phyloP scores from a whole-genome alignment of 2,329 filamentous ascomycete species.

The Paraphoma chrysanthemicola region DNA sequence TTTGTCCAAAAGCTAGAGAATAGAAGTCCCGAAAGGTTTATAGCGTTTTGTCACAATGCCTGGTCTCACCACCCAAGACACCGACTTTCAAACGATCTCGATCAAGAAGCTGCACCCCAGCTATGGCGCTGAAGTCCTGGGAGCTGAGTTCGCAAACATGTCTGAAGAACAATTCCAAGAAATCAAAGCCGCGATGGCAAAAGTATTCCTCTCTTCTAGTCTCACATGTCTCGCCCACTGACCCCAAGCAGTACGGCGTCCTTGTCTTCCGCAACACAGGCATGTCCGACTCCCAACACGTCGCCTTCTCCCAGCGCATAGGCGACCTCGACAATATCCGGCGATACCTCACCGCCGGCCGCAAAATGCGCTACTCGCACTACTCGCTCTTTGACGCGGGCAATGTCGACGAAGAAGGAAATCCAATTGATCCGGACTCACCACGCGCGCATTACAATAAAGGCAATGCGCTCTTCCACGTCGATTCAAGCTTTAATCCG shows the following conservation, averaged over 20 bases:
- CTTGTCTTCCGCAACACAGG: conserved; percentile 59
- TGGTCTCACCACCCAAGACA: neutral
- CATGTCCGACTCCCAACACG: conserved; percentile 60
- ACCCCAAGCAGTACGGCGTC: conserved; percentile 55
- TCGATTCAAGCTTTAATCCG: conserved; percentile 39
- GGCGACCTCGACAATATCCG: conserved; percentile 56
- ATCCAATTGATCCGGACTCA: conserved; percentile 51
- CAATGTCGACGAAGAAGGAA: conserved; percentile 60
- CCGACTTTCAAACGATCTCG: conserved; percentile 26
- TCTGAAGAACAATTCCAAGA: conserved; percentile 1
- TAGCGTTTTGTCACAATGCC: neutral
- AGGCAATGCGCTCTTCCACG: conserved; percentile 43
- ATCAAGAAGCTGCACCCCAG: conserved; percentile 44
- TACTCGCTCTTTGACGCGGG: conserved; percentile 65
- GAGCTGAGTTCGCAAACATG: conserved; percentile 12
- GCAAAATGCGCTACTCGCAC: conserved; percentile 56
- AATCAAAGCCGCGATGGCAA: conserved; percentile 6
- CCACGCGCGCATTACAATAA: conserved; percentile 52
- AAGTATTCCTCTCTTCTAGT: neutral
- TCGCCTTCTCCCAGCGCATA: conserved; percentile 48
- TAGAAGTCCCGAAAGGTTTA: neutral
- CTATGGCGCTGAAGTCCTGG: conserved; percentile 47
- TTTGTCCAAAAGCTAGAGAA: neutral
- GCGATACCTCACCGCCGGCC: conserved; percentile 53
- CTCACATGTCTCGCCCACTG: neutral